phyloP scores from a whole-genome alignment of 2,329 filamentous ascomycete species.

The Rhynchosporium graminicola region DNA sequence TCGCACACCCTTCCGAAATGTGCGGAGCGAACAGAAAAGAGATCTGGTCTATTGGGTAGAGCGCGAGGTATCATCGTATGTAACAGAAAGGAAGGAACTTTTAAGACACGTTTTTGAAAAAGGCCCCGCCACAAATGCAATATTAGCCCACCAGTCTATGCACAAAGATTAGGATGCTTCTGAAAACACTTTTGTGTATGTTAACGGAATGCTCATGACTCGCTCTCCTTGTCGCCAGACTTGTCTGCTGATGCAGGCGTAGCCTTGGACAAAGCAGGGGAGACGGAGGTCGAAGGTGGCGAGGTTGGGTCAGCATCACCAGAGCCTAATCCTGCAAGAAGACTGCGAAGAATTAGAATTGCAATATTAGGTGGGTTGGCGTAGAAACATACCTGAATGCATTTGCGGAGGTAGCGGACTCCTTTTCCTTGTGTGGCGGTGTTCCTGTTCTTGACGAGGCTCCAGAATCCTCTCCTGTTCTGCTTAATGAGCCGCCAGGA shows the following conservation, averaged over 20 bases:
- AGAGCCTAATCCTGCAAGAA: slow-evolving; percentile 51
- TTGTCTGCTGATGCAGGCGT: slow-evolving; percentile 51
- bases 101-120: slow-evolving; percentile 46
- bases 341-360: slow-evolving; percentile 45
- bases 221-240: slow-evolving; percentile 50
- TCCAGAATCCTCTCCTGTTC: slow-evolving; percentile 80
- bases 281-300: slow-evolving; percentile 68
- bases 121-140: slow-evolving; percentile 48
- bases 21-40: slow-evolving; percentile 38
- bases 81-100: slow-evolving; percentile 46
- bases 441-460: slow-evolving; percentile 88
- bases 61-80: slow-evolving; percentile 49
- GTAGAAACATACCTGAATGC: slow-evolving; percentile 80
- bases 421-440: slow-evolving; percentile 68
- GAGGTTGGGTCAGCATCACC: slow-evolving; percentile 63
- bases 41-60: slow-evolving; percentile 41
- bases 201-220: slow-evolving; percentile 41
- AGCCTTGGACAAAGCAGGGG: slow-evolving; percentile 65
- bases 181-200: slow-evolving; percentile 43
- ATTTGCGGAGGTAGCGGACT: slow-evolving; percentile 73
- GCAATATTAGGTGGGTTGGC: background rate
- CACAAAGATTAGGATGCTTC: slow-evolving; percentile 46
- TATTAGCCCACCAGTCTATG: slow-evolving; percentile 47
- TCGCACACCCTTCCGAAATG: slow-evolving; percentile 37
- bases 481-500: slow-evolving; percentile 70